phyloP scores from a whole-genome alignment of 345 rosid genomes.

The Adansonia digitata region DNA sequence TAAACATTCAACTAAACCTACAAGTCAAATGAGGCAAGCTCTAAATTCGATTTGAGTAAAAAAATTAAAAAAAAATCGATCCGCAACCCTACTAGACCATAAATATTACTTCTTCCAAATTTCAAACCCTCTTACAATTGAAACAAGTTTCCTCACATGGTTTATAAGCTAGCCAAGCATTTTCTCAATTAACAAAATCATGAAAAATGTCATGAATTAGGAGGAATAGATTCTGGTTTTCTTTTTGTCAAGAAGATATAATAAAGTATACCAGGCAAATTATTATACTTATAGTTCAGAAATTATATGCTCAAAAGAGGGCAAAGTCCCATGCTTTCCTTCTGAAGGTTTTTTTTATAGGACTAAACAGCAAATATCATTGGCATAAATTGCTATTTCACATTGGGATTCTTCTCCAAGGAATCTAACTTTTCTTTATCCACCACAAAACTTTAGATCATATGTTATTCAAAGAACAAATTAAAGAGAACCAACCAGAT shows the following conservation, averaged over 20 bases:
- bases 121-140: neutral
- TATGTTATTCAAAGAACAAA: neutral
- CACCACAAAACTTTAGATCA: neutral
- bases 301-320: neutral
- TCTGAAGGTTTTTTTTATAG: neutral
- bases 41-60: too few species aligned
- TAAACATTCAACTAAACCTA: too few species aligned
- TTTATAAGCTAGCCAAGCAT: too few species aligned
- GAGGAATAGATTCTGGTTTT: neutral
- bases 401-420: neutral
- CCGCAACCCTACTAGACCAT: too few species aligned
- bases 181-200: too few species aligned
- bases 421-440: neutral
- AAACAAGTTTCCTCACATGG: neutral
- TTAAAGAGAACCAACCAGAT: neutral
- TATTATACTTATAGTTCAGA: neutral
- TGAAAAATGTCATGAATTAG: neutral
- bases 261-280: neutral
- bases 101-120: too few species aligned
- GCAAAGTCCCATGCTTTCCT: neutral
- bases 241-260: neutral
- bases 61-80: too few species aligned
- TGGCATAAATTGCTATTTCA: neutral
- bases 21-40: too few species aligned
- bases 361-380: neutral